Base-by-base conservation (phyloP, 2,329 filamentous ascomycete genomes). In the Sporothrix brunneoviolacea region DNA sequence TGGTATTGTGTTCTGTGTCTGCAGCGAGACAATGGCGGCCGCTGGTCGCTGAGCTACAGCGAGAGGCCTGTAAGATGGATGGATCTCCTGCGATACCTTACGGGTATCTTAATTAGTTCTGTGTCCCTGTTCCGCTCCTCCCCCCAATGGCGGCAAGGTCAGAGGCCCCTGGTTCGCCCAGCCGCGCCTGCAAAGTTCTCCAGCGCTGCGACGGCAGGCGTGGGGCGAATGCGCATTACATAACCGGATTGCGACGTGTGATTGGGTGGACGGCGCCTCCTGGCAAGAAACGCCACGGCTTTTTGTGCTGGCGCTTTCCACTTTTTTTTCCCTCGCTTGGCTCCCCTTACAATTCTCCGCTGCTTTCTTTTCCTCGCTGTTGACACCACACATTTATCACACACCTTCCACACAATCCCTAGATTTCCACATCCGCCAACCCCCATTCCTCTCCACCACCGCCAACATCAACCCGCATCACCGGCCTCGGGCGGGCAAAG, bases 381-480 rank as follows among this genome's bases (percentile, higher is more conserved):
- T 55, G 46, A 49, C 45, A 55, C 43, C 50, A 54, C 35, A 35
- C 49, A 50, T 44, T 46, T 54, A 46, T 35, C 53, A 55, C 46
- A 56, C 52, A 51, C 53, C 45, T 52, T n/a, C 48, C 45, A 33
- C 28, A 52, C 42, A 48, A 46, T 49, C 45, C 30, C 50, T 50
- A 49, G 41, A 52, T 52, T 52, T 47, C 54, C 54, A 39, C 44
- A 30, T 32, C 43, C 43, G 37, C 44, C 48, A 39, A 35, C 40
- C 36, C 45, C 43, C 37, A 51, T 49, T 50, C 32, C 40, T 35
- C 42, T 22, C 46, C 35, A 50, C 43, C 22, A 38, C 50, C 21
- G 10, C 45, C 12, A n/a, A 40, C 28, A 37, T 45, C 30, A 6
- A 19, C 44, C 6, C 15, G 15, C 8, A 18, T 18, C 41, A 18